These are phyloP conservation scores for Juglanconis sp. DNA, from an alignment of 2,329 filamentous ascomycete genomes.

Conservation along the genomic window DNA sequence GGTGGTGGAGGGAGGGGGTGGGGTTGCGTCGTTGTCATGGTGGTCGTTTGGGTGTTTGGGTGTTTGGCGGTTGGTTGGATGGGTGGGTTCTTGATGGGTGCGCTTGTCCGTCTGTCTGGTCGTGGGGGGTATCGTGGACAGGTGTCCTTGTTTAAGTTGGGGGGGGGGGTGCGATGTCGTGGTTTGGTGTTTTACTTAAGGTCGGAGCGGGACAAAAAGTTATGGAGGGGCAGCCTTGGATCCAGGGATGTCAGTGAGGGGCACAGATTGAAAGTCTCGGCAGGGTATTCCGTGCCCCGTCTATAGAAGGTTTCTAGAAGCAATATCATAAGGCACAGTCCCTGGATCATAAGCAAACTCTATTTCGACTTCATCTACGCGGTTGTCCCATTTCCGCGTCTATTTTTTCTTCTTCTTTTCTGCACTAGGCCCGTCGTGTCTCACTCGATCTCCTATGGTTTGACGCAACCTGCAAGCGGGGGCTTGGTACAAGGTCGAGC, in stretches of 20 bases:
- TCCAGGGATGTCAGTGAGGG: neutral
- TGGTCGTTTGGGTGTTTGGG: too few relatives aligned
- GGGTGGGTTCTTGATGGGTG: too few relatives aligned
- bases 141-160: slow-evolving; percentile 33
- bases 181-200: too few relatives aligned
- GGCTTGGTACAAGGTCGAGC: too few relatives aligned
- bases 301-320: neutral
- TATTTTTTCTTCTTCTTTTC: neutral
- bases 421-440: too few relatives aligned
- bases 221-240: neutral
- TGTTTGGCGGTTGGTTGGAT: too few relatives aligned
- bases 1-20: slow-evolving; percentile 70
- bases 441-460: too few relatives aligned
- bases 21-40: too few relatives aligned
- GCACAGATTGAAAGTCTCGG: neutral
- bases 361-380: neutral
- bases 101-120: too few relatives aligned
- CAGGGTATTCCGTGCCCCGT: neutral
- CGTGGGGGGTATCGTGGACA: too few relatives aligned
- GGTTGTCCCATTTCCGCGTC: neutral
- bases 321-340: neutral
- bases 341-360: neutral
- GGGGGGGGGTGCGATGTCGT: slow-evolving; percentile 34
- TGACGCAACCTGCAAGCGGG: too few relatives aligned
- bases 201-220: slow-evolving; percentile 44